A percentile compares a stretch with the other conserved stretches of the same genome.
Conservation (phyloP, 495 filamentous ascomycete species). For the Bombardia bombarda region DNA sequence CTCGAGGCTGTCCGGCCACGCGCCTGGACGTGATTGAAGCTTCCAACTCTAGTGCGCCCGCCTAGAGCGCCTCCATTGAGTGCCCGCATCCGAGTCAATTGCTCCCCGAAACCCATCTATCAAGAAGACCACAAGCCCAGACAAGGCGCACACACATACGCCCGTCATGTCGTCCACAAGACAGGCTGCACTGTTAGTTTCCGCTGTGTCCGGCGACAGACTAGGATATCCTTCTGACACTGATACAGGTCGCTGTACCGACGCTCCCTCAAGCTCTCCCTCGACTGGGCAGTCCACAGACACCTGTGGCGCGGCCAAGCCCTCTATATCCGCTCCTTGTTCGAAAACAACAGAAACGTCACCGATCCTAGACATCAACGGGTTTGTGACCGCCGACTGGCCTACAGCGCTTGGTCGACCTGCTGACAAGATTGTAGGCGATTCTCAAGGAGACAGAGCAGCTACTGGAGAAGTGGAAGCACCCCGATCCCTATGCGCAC, state of each 20-base stretch:
- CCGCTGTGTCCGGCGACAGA: neutral
- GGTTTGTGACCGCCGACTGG: constrained; percentile 41
- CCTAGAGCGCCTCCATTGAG: too few relatives aligned
- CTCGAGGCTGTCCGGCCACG: neutral
- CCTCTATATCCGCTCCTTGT: constrained; percentile 88
- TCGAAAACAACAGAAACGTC: constrained; percentile 86
- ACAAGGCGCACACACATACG: neutral
- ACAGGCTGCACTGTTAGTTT: constrained; percentile 38
- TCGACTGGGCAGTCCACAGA: constrained; percentile 91
- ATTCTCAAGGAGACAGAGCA: constrained; percentile 82
- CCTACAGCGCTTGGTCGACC: neutral
- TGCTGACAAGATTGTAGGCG: constrained; percentile 39
- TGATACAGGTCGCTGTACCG: constrained; percentile 76
- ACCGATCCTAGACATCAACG: constrained; percentile 80
- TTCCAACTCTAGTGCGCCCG: too few relatives aligned
- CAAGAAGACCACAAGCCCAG: too few relatives aligned
- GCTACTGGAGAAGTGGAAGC: constrained; percentile 87
- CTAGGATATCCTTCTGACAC: constrained; percentile 7
- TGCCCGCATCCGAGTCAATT: too few relatives aligned
- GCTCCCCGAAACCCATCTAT: too few relatives aligned
- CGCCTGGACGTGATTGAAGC: neutral
- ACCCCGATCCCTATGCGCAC: constrained; percentile 83
- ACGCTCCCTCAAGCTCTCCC: constrained; percentile 81
- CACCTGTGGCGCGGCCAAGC: constrained; percentile 91
- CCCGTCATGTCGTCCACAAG: constrained; percentile 39